These are phyloP conservation scores for Vaccinium myrtillus DNA, from an alignment of 148 eudicot species.

Conservation along the genomic window DNA sequence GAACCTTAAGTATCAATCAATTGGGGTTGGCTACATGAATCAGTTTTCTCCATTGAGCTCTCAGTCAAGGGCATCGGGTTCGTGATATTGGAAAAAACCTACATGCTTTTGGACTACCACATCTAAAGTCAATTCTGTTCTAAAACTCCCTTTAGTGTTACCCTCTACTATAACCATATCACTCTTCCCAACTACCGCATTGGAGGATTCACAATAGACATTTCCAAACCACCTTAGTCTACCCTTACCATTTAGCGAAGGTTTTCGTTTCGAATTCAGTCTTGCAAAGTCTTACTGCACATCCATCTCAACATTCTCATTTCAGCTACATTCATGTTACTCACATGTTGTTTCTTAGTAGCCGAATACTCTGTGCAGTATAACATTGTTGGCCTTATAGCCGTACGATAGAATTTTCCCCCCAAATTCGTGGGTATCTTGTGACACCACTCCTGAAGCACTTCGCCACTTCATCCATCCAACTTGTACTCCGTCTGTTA, in stretches of 20 bases:
- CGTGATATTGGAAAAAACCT: neutral
- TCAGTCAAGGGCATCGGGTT: neutral
- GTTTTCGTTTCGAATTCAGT: neutral
- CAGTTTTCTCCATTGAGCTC: neutral
- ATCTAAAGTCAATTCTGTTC: neutral
- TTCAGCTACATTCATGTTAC: neutral
- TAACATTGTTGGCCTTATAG: neutral
- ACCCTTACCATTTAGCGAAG: neutral
- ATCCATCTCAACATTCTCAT: neutral
- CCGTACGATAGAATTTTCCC: neutral
- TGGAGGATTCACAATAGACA: neutral
- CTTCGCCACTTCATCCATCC: neutral
- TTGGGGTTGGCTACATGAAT: neutral
- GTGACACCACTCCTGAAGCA: neutral
- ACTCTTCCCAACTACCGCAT: neutral
- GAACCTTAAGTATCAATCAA: neutral
- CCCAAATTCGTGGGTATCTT: neutral
- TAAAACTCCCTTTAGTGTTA: neutral
- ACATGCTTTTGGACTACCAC: neutral
- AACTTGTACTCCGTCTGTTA: neutral
- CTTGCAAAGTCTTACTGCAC: neutral
- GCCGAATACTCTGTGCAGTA: neutral
- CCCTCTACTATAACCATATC: neutral
- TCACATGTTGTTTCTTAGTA: neutral
- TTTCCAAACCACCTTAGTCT: neutral